phyloP scores from a whole-genome alignment of 1,284 basidiomycete species.

The Taiwanofungus camphoratus region DNA sequence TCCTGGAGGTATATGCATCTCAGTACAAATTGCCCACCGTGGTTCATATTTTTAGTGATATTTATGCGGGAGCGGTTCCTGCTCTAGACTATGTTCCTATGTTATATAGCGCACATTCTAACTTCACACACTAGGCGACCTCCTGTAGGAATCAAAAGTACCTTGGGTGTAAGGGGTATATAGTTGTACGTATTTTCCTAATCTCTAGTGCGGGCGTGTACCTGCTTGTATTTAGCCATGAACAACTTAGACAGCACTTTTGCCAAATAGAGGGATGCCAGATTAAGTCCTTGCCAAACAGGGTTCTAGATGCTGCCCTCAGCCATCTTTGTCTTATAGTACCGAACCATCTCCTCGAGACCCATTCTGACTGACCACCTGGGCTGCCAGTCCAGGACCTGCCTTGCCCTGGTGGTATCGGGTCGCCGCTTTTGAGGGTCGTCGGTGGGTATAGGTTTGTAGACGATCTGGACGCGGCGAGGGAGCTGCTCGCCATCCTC shows the following conservation, averaged over 20 bases:
- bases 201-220: slow-evolving; percentile 2
- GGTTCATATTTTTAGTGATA: too few relatives aligned
- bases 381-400: slow-evolving; percentile 88
- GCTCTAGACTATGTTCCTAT: too few relatives aligned
- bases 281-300: too few relatives aligned
- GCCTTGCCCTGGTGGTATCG: slow-evolving; percentile 87
- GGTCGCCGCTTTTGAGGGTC: slow-evolving; percentile 93
- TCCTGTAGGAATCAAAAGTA: slow-evolving; percentile 5
- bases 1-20: too few relatives aligned
- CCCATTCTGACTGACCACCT: slow-evolving; percentile 87
- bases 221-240: slow-evolving; percentile 3
- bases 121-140: too few relatives aligned
- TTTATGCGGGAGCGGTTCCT: too few relatives aligned
- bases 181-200: slow-evolving; percentile 6
- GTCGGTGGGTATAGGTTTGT: slow-evolving; percentile 86
- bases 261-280: not conserved
- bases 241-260: slow-evolving; percentile 2
- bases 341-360: slow-evolving; percentile 90
- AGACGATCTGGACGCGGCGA: slow-evolving; percentile 66
- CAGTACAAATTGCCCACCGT: too few relatives aligned
- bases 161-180: slow-evolving; percentile 4
- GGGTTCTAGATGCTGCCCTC: slow-evolving; percentile 70
- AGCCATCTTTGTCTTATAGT: slow-evolving; percentile 83
- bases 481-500: slow-evolving; percentile 63
- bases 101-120: too few relatives aligned